These are phyloP conservation scores for Trametes maxima DNA, from an alignment of 768 basidiomycete genomes.

Conservation along the genomic window DNA sequence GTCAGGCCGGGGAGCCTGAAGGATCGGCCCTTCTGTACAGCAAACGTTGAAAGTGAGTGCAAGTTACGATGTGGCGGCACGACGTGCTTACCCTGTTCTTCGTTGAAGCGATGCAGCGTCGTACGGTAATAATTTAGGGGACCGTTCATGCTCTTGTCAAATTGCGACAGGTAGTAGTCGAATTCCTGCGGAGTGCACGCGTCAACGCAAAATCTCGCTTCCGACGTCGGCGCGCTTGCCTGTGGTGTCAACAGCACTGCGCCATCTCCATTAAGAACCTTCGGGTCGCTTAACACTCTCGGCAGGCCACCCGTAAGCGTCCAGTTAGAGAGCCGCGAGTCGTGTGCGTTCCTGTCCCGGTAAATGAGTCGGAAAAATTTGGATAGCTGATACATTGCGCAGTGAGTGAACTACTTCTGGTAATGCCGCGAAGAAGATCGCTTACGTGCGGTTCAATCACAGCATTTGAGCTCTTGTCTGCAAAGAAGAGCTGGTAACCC, in stretches of 20 bases:
- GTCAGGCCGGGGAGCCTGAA: constrained; percentile 44
- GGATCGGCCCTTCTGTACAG: constrained; percentile 46
- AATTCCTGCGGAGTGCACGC: constrained; percentile 48
- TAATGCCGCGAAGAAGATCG: neutral
- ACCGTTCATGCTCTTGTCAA: constrained; percentile 58
- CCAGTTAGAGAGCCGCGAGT: neutral
- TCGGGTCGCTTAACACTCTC: constrained; percentile 5
- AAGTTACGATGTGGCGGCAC: neutral
- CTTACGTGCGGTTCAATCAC: constrained; percentile 60
- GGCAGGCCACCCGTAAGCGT: constrained; percentile 18
- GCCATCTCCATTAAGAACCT: neutral
- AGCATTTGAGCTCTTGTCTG: constrained; percentile 48
- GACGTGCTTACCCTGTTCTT: constrained; percentile 49
- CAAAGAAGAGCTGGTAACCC: constrained; percentile 72
- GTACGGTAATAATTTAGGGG: constrained; percentile 83
- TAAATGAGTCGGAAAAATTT: constrained; percentile 25
- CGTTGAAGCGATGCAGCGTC: constrained; percentile 58
- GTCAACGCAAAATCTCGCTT: neutral
- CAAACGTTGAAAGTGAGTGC: constrained; percentile 8
- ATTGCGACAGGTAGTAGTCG: constrained; percentile 50
- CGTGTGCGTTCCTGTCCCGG: constrained; percentile 1
- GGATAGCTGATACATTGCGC: constrained; percentile 20
- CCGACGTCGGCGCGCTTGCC: constrained; percentile 12
- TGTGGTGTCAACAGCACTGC: constrained; percentile 18
- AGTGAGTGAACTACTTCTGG: neutral